Conservation (phyloP, 2,329 filamentous ascomycete genomes). For the Ceratocystis papillata region DNA sequence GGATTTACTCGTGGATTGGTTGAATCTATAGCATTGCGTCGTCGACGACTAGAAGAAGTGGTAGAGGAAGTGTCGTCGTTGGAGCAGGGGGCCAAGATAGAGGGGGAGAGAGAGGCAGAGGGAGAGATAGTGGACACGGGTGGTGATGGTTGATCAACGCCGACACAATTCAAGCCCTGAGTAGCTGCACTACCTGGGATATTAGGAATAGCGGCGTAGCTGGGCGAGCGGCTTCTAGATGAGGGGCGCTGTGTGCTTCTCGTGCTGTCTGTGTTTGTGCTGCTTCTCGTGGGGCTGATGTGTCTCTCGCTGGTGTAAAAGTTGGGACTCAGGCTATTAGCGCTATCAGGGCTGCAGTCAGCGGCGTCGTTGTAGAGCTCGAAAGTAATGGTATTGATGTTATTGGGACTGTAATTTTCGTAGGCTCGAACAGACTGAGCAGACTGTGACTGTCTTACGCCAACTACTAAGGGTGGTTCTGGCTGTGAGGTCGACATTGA, state of each 20-base stretch:
- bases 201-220: constrained; percentile 15
- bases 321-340: constrained; percentile 21
- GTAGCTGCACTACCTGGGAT: constrained; percentile 4
- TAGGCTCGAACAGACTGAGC: constrained; percentile 15
- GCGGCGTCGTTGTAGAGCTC: constrained; percentile 13
- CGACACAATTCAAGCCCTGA: background rate
- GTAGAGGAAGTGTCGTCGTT: background rate
- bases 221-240: constrained; percentile 23
- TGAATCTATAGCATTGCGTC: constrained; percentile 26
- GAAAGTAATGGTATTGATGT: constrained; percentile 14
- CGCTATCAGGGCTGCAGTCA: constrained; percentile 12
- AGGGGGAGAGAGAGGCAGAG: constrained; percentile 10
- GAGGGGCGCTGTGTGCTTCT: constrained; percentile 7
- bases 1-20: constrained; percentile 23
- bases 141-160: background rate
- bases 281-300: constrained; percentile 18
- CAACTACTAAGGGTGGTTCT: constrained; percentile 16
- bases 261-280: too few species aligned
- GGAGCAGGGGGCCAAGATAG: background rate
- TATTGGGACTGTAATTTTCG: constrained; percentile 17
- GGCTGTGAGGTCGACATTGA: constrained; percentile 24
- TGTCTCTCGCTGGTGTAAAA: constrained; percentile 21
- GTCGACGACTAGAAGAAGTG: constrained; percentile 23
- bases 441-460: constrained; percentile 13
- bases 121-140: background rate